Evolutionary conservation across 352 stramenopile species (phyloP), one percentile per base, ranked within the genome.

Genomic region (Globisporangium nunn): DNA sequence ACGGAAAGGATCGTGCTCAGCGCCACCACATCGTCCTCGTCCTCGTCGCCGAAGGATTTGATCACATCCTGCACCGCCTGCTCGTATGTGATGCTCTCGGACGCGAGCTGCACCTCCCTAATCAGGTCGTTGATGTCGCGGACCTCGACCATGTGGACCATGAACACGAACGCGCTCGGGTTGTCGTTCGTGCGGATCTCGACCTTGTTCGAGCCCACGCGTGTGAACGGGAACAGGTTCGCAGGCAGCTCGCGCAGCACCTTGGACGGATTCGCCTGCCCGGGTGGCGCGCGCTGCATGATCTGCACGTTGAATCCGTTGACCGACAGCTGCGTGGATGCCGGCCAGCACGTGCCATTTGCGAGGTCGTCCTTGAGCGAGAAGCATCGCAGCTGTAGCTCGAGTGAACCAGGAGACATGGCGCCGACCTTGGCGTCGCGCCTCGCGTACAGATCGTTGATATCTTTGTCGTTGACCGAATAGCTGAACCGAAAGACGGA

Each of bases 1-100:
- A 96, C 74, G 10, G 86, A 96, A n/a, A 96, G 71, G 54, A 94
- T 82, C 37, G 87, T 96, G 54, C 81, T 87, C 4, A 82, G 92
- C 2, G 85, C 81, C 40, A 93, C 82, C 23, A 96, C 78, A 7
- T 88, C 86, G 31, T 96, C 87, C 43, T 93, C 81, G 23, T 86
- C 83, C 50, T 85, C 76, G 43, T 74, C 82, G 28, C 81, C 78
- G 63, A 93, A 93, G 41, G 79, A 91, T 50, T 81, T 81, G 62
- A 91, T 83, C 53, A 93, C 79, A 23, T 88, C 65, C 61, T 85
- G 62, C 49, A 87, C 88, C 7, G 84, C 81, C 31, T 76, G 50
- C 43, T 87, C 84, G 56, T 89, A 89, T 50, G 78, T 90, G 54
- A 91, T 74, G 43, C 70, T 69, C 51, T 74, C 72, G 14, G 81